Base-by-base conservation (phyloP, 768 basidiomycete genomes). In the Podaxis sp. region DNA sequence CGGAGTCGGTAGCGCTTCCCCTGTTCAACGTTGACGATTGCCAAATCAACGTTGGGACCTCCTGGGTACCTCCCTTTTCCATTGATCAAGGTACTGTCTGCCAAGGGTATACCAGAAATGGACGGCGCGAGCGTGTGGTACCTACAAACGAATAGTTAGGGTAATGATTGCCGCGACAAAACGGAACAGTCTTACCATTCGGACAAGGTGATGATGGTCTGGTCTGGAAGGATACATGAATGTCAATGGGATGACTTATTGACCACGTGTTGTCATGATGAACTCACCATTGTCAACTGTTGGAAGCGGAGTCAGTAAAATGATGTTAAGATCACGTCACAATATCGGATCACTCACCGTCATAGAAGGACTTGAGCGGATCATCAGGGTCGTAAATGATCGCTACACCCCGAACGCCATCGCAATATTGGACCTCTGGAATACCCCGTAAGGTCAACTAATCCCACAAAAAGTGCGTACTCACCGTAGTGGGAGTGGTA, bases 1-100 rank as follows among this genome's bases (percentile, higher is more conserved):
- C 83, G 81, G 68, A 84, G 77, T 26, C 84, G 80, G 64, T 84
- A 84, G 11, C 81, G 72, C 52, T 72, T 71, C 17, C 73, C 74
- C 0, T 49, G 65, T 13, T 66, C 46, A 39, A 84, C 79, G 52
- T 75, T 74, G 64, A 78, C 72, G 28, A 80, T 71, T 1, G 76
- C 69, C n/a, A 78, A 68, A 2, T 71, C 53, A n/a, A 70, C 69
- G 8, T 48, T 39, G n/a, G 77, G 75, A 0, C 79, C 79, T 1
- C 72, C 74, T 7, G 61, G 11, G 36, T 66, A 74, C 6, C 79
- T 76, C 3, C 79, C 80, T 19, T 72, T 68, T 12, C 81, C 80
- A 58, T 81, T 82, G 58, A 82, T 79, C 30, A 82, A 61, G 0
- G 77, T 79, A 17, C 82, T 72, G 42, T 76, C 67, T 2, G 68